Conservation (phyloP, 768 basidiomycete genomes). For the Kwoniella newhampshirensis region DNA sequence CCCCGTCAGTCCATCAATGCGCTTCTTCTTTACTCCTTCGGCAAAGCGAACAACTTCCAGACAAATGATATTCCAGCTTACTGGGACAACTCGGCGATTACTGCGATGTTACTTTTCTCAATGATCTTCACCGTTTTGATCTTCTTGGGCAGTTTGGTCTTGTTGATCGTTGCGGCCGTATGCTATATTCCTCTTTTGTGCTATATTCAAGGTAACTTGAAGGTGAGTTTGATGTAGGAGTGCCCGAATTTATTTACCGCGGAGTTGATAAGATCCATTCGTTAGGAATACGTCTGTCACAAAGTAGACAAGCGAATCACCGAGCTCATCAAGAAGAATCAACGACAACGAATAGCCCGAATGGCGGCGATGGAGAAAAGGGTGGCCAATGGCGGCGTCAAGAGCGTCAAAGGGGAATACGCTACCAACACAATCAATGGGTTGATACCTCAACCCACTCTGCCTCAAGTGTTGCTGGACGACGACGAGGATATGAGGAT, state of each 20-base stretch:
- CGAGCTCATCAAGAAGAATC: conserved; percentile 86
- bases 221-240: conserved; percentile 59
- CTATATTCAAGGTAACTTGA: conserved; percentile 95
- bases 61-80: conserved; percentile 62
- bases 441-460: conserved; percentile 86
- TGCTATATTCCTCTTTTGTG: conserved; percentile 91
- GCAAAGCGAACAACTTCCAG: conserved; percentile 68
- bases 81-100: conserved; percentile 64
- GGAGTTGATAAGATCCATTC: neutral
- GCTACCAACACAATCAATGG: conserved; percentile 59
- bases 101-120: conserved; percentile 78
- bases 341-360: conserved; percentile 77
- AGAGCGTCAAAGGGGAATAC: conserved; percentile 86
- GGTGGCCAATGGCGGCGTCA: conserved; percentile 87
- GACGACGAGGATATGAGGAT: conserved; percentile 58
- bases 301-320: conserved; percentile 99
- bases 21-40: conserved; percentile 93
- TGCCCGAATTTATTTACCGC: neutral
- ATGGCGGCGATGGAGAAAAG: conserved; percentile 81
- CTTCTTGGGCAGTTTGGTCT: conserved; percentile 76
- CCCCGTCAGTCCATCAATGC: conserved; percentile 97
- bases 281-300: conserved; percentile 93
- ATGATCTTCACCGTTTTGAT: conserved; percentile 87
- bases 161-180: conserved; percentile 78
- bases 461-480: conserved; percentile 86